Evolutionary conservation across 257 asterid species (phyloP), one percentile per base, ranked within the genome.

Genomic region (Striga asiatica): DNA sequence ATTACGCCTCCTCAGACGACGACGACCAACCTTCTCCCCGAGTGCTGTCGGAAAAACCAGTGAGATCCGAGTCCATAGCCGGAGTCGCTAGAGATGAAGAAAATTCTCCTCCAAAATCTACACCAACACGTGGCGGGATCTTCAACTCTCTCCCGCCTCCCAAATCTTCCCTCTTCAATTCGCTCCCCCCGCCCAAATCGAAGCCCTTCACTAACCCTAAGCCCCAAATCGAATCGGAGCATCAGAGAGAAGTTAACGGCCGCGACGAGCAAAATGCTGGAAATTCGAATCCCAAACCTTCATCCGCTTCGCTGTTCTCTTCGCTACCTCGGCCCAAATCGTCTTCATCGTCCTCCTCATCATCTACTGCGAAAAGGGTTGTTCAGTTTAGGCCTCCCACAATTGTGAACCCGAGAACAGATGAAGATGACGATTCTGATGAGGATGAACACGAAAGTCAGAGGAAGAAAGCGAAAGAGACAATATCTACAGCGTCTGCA

Each of bases 1-100:
- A 21, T 62, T 91, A 91, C 66, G 98, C 92, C 6, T 91, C 98
- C 67, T 86, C 96, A 0, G 96, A 83, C 52, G 98, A 89, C 42
- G 96, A 85, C 41, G 81, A 61, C 20, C 46, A 66, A 20, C 62
- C 34, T 17, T 56, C 64, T 5, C 51, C 65, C 41, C 50, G 39
- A 10, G 34, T 17, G 21, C 43, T 19, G 22, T 53, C 50, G 43
- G 41, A 55, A 12, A 61, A 50, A 10, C 58, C 66, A 42, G 52
- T 19, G 9, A 46, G 37, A 24, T 43, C 18, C 29, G 54, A 54
- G 24, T 34, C 58, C 32, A 27, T 5, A 28, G 46, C 64, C 38
- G 69, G 8, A 43, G 66, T 14, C 34, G 47, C 25, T 19, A 56
- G 45, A 49, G 39, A 27, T 5, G 56, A 41, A n/a, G n/a, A n/a